Evolutionary conservation across 1,284 basidiomycete species (phyloP).

Genomic region (Puccinia brachypodii): DNA sequence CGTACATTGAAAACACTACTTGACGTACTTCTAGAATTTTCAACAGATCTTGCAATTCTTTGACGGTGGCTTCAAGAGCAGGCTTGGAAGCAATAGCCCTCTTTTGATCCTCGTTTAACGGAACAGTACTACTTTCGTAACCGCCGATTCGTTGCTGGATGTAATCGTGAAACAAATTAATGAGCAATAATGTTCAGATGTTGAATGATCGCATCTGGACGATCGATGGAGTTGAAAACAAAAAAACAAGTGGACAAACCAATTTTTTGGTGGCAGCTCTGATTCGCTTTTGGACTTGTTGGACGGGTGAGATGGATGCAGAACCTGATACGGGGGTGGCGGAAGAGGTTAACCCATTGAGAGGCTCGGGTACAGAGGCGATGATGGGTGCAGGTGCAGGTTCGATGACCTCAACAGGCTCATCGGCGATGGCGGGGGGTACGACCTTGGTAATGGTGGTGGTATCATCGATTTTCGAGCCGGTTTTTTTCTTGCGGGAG

Average conservation of each 20-base stretch:
- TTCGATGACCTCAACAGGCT: background rate
- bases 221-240: background rate
- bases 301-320: conserved; percentile 33
- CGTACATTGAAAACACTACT: background rate
- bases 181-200: background rate
- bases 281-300: conserved; percentile 52
- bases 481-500: conserved; percentile 36
- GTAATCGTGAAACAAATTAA: background rate
- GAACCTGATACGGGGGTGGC: conserved; percentile 35
- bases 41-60: conserved; percentile 55
- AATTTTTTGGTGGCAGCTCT: conserved; percentile 55
- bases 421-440: background rate
- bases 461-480: conserved; percentile 11
- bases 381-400: background rate
- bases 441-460: too few species aligned
- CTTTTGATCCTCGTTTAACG: conserved; percentile 56
- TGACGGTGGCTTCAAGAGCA: conserved; percentile 54
- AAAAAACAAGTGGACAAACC: conserved; percentile 46
- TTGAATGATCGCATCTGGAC: background rate
- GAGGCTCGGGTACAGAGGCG: conserved; percentile 11
- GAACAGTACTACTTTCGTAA: conserved; percentile 52
- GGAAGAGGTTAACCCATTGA: conserved; percentile 26
- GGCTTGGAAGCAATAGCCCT: conserved; percentile 54
- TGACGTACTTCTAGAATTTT: conserved; percentile 53
- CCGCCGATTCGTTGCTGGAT: conserved; percentile 54